A percentile compares a stretch with the other conserved stretches of the same genome.
Evolutionary conservation across 2,329 filamentous ascomycete genomes (phyloP).

Genomic region (Sporothrix euskadiensis): DNA sequence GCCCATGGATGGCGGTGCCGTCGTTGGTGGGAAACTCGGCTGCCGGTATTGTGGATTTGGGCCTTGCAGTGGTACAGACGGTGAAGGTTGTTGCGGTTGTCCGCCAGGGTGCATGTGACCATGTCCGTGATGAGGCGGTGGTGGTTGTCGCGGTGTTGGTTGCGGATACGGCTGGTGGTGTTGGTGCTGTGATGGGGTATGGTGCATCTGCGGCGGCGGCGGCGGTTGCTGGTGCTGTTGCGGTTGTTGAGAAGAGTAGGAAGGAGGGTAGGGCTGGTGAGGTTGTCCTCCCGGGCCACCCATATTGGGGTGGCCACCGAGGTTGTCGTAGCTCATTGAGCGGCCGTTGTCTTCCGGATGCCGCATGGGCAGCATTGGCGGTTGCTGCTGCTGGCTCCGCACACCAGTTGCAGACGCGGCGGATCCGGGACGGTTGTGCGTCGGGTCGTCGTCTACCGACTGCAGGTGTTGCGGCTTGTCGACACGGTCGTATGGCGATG

Average conservation of each 20-base stretch:
- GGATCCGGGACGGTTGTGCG: constrained; percentile 19
- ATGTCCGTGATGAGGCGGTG: background rate
- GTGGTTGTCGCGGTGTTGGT: constrained; percentile 26
- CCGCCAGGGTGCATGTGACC: background rate
- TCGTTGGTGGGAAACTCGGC: background rate
- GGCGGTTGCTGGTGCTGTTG: constrained; percentile 25
- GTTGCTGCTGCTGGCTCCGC: background rate
- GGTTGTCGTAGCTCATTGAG: constrained; percentile 29
- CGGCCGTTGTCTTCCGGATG: constrained; percentile 27
- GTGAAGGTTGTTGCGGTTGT: background rate
- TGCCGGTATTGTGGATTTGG: background rate
- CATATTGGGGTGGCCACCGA: constrained; percentile 19
- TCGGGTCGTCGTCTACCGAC: constrained; percentile 19
- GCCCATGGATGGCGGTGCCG: background rate
- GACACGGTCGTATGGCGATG: background rate
- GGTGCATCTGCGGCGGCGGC: background rate
- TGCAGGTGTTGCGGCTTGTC: constrained; percentile 13
- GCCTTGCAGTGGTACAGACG: background rate
- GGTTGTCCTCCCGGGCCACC: constrained; percentile 18
- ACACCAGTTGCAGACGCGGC: constrained; percentile 5
- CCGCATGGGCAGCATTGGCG: constrained; percentile 16
- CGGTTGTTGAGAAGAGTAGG: background rate
- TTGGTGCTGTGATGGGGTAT: background rate
- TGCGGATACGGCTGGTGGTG: constrained; percentile 3
- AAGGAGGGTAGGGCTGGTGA: constrained; percentile 9